Conservation (phyloP, 345 rosid species). For the Pelargonium nanum region DNA sequence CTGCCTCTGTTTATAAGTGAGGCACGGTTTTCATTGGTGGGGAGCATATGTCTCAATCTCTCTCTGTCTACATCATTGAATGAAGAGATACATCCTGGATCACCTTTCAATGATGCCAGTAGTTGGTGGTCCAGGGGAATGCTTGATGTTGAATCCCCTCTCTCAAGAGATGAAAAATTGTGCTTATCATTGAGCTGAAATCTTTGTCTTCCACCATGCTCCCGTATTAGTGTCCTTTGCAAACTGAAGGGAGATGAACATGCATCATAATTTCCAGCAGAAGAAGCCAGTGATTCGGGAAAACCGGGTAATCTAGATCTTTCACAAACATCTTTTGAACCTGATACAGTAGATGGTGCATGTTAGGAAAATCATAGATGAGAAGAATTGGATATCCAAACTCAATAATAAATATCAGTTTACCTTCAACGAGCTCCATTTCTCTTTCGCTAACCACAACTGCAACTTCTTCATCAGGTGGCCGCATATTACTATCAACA, state of each 20-base stretch:
- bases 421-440: slow-evolving; percentile 47
- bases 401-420: slow-evolving; percentile 7
- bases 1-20: slow-evolving; percentile 22
- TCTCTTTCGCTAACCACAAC: slow-evolving; percentile 22
- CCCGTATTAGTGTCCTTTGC: slow-evolving; percentile 13
- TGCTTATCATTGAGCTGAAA: slow-evolving; percentile 17
- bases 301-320: slow-evolving; percentile 19
- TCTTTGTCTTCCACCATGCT: slow-evolving; percentile 19
- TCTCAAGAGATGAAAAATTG: slow-evolving; percentile 16
- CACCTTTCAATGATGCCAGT: slow-evolving; percentile 22
- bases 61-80: slow-evolving; percentile 25
- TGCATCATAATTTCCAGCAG: slow-evolving; percentile 18
- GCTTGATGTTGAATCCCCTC: slow-evolving; percentile 16
- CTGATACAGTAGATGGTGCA: slow-evolving; percentile 27
- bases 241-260: slow-evolving; percentile 20
- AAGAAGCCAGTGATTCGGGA: slow-evolving; percentile 17
- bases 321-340: slow-evolving; percentile 21
- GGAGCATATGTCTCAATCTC: slow-evolving; percentile 21
- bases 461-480: slow-evolving; percentile 19
- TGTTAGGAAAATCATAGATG: slow-evolving; percentile 17
- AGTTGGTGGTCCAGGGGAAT: slow-evolving; percentile 16
- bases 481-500: slow-evolving; percentile 16
- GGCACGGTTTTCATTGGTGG: slow-evolving; percentile 25
- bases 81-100: slow-evolving; percentile 25
- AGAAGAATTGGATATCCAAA: slow-evolving; percentile 12